Conservation (phyloP, 1,284 basidiomycete genomes). For the Cutaneotrichosporon cavernicola region DNA sequence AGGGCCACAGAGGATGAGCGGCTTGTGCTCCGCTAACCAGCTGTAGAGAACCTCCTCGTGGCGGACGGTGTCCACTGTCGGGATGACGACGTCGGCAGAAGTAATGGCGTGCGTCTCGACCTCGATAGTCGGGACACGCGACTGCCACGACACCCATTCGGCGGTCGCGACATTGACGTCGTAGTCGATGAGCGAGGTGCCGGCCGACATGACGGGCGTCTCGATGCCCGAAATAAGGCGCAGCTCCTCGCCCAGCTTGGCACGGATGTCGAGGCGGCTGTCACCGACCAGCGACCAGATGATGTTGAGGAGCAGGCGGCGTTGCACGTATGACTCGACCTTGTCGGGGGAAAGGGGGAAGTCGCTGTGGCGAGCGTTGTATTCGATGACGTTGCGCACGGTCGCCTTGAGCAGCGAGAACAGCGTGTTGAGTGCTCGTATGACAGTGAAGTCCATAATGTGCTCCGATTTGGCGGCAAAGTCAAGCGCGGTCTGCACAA, state of each 20-base stretch:
- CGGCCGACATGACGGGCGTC: conserved; percentile 70
- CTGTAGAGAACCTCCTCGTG: conserved; percentile 98
- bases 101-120: conserved; percentile 96
- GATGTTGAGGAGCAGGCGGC: conserved; percentile 85
- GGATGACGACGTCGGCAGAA: conserved; percentile 93
- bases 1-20: conserved; percentile 96
- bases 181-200: conserved; percentile 88
- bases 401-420: conserved; percentile 98
- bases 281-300: conserved; percentile 99
- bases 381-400: conserved; percentile 86
- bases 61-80: conserved; percentile 96
- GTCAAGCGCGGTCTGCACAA: conserved; percentile 74
- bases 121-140: conserved; percentile 88
- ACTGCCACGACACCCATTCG: conserved; percentile 91
- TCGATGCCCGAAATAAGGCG: conserved; percentile 84
- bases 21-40: conserved; percentile 98
- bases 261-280: conserved; percentile 81
- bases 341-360: conserved; percentile 84
- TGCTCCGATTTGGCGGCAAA: conserved; percentile 83
- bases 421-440: conserved; percentile 88
- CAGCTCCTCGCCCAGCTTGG: conserved; percentile 86
- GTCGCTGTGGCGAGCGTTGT: conserved; percentile 91
- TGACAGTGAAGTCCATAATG: conserved; percentile 97
- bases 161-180: conserved; percentile 84
- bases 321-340: conserved; percentile 84